Percentiles rank a stretch among this genome's conserved stretches.
phyloP scores from a whole-genome alignment of 2,329 filamentous ascomycete genomes.

The Diaporthe sp. region DNA sequence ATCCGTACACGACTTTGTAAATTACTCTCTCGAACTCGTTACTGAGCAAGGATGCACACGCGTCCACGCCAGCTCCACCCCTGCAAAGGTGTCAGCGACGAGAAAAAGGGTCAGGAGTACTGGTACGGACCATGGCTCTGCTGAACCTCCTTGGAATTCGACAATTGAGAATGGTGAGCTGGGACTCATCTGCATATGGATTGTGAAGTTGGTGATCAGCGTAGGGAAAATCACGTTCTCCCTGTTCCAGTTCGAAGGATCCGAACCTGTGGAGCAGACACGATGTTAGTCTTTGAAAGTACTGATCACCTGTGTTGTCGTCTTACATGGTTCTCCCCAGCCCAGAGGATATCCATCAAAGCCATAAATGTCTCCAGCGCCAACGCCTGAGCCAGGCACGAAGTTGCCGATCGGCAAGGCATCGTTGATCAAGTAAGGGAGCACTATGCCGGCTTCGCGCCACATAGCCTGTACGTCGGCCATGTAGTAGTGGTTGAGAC shows the following conservation, averaged over 20 bases:
- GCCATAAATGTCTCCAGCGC: slow-evolving; percentile 71
- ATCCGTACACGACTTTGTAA: slow-evolving; percentile 80
- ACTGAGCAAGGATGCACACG: not conserved
- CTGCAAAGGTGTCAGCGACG: not conserved
- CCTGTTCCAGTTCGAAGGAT: slow-evolving; percentile 56
- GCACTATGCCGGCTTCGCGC: slow-evolving; percentile 74
- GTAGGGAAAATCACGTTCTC: not conserved
- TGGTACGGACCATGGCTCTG: not conserved
- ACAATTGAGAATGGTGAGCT: not conserved
- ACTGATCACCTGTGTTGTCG: slow-evolving; percentile 62
- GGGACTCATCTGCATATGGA: not conserved
- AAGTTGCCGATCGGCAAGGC: slow-evolving; percentile 70
- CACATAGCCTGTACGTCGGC: slow-evolving; percentile 46
- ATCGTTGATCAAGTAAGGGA: slow-evolving; percentile 85
- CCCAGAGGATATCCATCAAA: slow-evolving; percentile 74
- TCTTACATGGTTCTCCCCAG: slow-evolving; percentile 70
- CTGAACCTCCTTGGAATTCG: not conserved
- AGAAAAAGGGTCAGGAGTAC: not conserved
- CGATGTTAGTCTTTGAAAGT: slow-evolving; percentile 71
- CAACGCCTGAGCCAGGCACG: slow-evolving; percentile 67
- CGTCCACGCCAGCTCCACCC: not conserved
- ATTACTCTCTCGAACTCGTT: slow-evolving; percentile 72
- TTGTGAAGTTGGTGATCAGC: not conserved
- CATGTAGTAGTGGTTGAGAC: slow-evolving; percentile 64
- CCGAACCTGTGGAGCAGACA: slow-evolving; percentile 65